Base-by-base conservation (phyloP, 108 stramenopile species). In the Cyclotella distinguenda region DNA sequence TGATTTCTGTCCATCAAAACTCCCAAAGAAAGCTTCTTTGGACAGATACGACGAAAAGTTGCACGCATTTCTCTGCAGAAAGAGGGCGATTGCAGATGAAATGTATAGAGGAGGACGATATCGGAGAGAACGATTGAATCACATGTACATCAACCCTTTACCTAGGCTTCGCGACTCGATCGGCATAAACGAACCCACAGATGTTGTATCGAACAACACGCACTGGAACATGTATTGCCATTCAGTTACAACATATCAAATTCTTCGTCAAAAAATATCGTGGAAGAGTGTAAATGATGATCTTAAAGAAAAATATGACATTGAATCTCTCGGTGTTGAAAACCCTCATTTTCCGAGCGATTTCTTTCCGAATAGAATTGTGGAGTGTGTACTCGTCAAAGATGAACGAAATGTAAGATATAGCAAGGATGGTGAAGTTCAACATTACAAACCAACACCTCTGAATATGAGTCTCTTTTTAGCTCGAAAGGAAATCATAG, bases 281-380 rank as follows among this genome's bases (percentile, higher is more conserved):
- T 56, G 55, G 55, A 56, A 23, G 27, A 22, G 38, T 39, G 19
- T 19, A 2, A 56, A 56, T 39, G 36, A 16, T 11, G 36, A 39
- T 19, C 34, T 15, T 0, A 18, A 11, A 13, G 18, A 15, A 23
- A 21, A 38, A 10, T 13, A 8, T 38, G n/a, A 56, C 3, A 27
- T 36, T 0, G 55, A 36, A 3, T 1, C 35, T 4, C 39, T 56
- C 36, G 21, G 11, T 39, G 19, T 13, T 2, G 9, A 56, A 2
- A 36, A 56, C 21, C 18, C 35, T 3, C 34, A 36, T 4, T 3
- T 22, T 56, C 80, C 84, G 7, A 18, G 10, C 15, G 65, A 81
- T 6, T 70, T 64, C 40, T 83, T 54, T 54, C 81, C 84, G 10
- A 74, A 87, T 72, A 69, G 86, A 6, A 91, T 91, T 26, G 85